Percentiles rank a stretch among this genome's conserved stretches.
Evolutionary conservation across 805 yeast genomes (phyloP).

Genomic region (Candida manassasensis): DNA sequence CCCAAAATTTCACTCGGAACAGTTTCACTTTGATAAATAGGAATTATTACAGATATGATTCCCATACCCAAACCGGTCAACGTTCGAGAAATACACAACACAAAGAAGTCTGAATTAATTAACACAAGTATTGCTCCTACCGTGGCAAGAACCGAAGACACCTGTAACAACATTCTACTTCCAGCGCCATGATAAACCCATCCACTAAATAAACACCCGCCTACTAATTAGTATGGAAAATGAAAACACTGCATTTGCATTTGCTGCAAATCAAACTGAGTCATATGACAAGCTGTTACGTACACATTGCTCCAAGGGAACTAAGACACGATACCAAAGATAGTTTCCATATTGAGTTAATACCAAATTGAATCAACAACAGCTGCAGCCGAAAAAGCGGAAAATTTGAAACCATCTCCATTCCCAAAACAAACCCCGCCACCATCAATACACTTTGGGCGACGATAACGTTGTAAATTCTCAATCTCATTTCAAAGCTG

Average conservation of each 20-base stretch:
- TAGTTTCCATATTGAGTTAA: constrained; percentile 6
- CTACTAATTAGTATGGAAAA: constrained; percentile 15
- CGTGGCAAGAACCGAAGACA: constrained; percentile 23
- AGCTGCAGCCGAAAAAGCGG: constrained; percentile 17
- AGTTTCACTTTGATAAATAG: constrained; percentile 29
- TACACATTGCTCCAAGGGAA: constrained; percentile 34
- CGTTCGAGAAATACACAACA: constrained; percentile 24
- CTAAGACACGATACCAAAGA: constrained; percentile 10
- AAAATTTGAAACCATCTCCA: constrained; percentile 23
- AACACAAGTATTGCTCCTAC: constrained; percentile 21
- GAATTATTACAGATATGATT: constrained; percentile 23
- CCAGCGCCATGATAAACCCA: constrained; percentile 26
- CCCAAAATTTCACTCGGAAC: constrained; percentile 20
- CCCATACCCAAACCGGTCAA: constrained; percentile 31
- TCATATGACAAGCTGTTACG: constrained; percentile 8
- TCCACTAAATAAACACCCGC: constrained; percentile 29
- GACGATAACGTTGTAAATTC: constrained; percentile 1
- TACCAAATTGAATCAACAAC: constrained; percentile 18
- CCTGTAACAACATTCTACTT: constrained; percentile 19
- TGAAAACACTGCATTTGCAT: too few species aligned
- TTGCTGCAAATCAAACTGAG: too few species aligned
- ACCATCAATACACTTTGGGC: neutral
- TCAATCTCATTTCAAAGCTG: constrained; percentile 3
- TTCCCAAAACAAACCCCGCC: constrained; percentile 13
- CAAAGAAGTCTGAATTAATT: constrained; percentile 20